Conservation (phyloP, 768 basidiomycete genomes). For the Mycena pura region DNA sequence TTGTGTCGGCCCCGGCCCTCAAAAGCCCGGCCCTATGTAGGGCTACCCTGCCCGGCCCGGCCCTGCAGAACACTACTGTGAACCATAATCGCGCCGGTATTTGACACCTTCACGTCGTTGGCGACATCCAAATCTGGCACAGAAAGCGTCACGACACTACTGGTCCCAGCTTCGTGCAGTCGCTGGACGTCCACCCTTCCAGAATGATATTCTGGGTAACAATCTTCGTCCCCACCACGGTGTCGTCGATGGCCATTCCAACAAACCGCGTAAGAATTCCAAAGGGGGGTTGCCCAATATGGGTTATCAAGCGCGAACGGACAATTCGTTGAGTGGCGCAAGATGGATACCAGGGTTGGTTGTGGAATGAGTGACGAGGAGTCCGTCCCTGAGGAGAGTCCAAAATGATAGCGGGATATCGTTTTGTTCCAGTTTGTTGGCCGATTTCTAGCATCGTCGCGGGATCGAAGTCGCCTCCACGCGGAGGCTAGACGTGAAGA, state of each 20-base stretch:
- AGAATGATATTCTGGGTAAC: not conserved
- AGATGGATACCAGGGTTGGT: constrained; percentile 5
- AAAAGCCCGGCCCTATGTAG: too few species aligned
- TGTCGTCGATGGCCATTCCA: constrained; percentile 1
- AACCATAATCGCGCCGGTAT: constrained; percentile 8
- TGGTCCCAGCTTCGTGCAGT: not conserved
- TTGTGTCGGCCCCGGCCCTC: too few species aligned
- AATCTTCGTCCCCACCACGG: not conserved
- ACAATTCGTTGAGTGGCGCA: constrained; percentile 3
- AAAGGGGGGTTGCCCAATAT: not conserved
- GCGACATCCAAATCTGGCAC: not conserved
- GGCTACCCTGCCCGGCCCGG: too few species aligned
- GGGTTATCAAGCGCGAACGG: not conserved
- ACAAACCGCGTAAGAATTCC: not conserved
- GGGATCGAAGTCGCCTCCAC: constrained; percentile 9
- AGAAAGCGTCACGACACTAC: not conserved
- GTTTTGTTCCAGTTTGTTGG: constrained; percentile 2
- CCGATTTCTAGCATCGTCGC: not conserved
- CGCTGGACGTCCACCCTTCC: not conserved
- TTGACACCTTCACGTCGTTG: not conserved
- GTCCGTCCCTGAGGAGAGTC: constrained; percentile 5
- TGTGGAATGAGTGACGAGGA: not conserved
- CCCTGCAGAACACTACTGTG: too few species aligned
- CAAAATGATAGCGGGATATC: constrained; percentile 3
- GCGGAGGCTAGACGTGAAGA: constrained; percentile 7